These are phyloP conservation scores for Nigrospora osmanthi DNA, from an alignment of 2,329 filamentous ascomycete genomes.

Conservation along the genomic window DNA sequence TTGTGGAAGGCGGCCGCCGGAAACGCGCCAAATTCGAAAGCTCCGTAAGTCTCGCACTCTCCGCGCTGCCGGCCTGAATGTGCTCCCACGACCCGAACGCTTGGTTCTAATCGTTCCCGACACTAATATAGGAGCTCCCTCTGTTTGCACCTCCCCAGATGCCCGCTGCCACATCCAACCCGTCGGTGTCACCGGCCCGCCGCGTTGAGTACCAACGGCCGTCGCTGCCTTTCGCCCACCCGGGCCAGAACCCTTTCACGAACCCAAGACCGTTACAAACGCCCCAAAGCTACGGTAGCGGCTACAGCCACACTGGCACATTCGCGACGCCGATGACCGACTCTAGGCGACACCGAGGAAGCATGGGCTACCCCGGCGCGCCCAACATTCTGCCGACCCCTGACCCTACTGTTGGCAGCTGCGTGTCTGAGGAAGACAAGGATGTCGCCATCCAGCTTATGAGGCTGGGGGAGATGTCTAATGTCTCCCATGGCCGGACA, in stretches of 20 bases:
- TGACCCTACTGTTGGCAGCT: conserved; percentile 94
- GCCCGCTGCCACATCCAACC: conserved; percentile 89
- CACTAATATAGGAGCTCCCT: conserved; percentile 68
- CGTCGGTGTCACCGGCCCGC: conserved; percentile 89
- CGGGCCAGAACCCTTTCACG: conserved; percentile 71
- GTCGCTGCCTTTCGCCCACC: conserved; percentile 66
- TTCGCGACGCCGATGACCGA: conserved; percentile 58
- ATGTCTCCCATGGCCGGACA: conserved; percentile 85
- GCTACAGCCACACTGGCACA: conserved; percentile 44
- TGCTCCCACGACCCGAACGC: conserved; percentile 21
- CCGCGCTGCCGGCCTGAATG: no score
- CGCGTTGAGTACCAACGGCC: conserved; percentile 66
- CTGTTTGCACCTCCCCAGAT: conserved; percentile 92
- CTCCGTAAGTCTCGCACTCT: conserved; percentile 64
- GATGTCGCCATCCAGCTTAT: conserved; percentile 97
- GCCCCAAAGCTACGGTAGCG: conserved; percentile 64
- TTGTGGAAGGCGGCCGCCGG: conserved; percentile 90
- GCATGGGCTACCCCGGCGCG: conserved; percentile 46
- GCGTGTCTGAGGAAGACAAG: conserved; percentile 88
- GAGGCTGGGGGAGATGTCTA: conserved; percentile 88
- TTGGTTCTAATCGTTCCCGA: conserved; percentile 2
- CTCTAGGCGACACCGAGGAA: conserved; percentile 58
- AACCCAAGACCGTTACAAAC: conserved; percentile 75
- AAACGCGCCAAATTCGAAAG: conserved; percentile 95
- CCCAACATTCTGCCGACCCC: conserved; percentile 76